phyloP scores from a whole-genome alignment of 2,329 filamentous ascomycete genomes.

The Fusarium sarcochroum region DNA sequence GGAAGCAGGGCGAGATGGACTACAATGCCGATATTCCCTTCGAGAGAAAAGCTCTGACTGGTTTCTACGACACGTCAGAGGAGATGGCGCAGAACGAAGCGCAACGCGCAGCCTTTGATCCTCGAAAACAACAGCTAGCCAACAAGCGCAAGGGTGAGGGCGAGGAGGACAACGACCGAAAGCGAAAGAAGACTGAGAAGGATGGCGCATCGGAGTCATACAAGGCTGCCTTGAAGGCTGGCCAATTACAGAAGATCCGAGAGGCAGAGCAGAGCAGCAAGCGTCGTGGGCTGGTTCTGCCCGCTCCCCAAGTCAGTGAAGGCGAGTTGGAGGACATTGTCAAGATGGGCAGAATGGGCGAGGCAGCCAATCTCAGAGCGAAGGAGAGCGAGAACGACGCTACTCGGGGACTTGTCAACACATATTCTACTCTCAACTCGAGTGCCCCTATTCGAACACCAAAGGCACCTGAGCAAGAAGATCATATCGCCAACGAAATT shows the following conservation, averaged over 20 bases:
- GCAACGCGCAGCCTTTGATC: conserved; percentile 88
- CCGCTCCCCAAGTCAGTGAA: conserved; percentile 92
- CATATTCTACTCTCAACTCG: conserved; percentile 85
- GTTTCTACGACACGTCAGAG: conserved; percentile 94
- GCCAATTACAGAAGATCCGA: conserved; percentile 92
- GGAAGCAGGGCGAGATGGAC: conserved; percentile 98
- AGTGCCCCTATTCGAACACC: conserved; percentile 93
- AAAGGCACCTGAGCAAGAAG: conserved; percentile 90
- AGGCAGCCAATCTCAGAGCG: conserved; percentile 83
- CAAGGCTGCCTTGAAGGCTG: conserved; percentile 91
- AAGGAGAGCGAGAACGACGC: conserved; percentile 85
- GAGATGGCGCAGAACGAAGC: conserved; percentile 86
- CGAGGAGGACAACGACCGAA: conserved; percentile 85
- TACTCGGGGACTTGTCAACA: conserved; percentile 87
- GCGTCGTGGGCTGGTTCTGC: conserved; percentile 84
- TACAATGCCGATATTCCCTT: conserved; percentile 99
- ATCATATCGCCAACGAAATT: conserved; percentile 96
- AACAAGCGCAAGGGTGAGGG: conserved; percentile 96
- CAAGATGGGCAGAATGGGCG: conserved; percentile 97
- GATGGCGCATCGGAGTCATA: conserved; percentile 81
- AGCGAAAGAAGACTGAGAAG: conserved; percentile 91
- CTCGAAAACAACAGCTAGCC: conserved; percentile 88
- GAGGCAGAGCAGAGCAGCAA: conserved; percentile 98
- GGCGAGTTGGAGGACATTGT: conserved; percentile 96
- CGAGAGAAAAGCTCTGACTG: conserved; percentile 88